Base-by-base conservation (phyloP, 2,329 filamentous ascomycete species). In the Cladophialophora bantiana region DNA sequence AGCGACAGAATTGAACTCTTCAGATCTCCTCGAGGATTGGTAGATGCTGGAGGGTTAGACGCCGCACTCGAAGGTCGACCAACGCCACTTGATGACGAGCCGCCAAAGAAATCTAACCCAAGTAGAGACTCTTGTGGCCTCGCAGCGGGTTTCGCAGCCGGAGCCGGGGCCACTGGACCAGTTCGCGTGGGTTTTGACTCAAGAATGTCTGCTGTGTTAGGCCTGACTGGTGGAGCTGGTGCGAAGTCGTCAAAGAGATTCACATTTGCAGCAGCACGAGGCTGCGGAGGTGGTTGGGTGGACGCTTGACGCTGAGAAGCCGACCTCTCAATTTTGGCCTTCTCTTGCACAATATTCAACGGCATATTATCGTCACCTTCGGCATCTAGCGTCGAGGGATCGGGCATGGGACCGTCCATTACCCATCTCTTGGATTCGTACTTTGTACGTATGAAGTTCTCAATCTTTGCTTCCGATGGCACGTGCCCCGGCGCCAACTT, bases 381-480 rank as follows among this genome's bases (percentile, higher is more conserved):
- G 13, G 83, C 88, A 77, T 96, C 93, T 59, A 99, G 81, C 1
- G 91, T 92, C 2, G 92, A 86, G n/a, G 96, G 95, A 77, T 98
- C 93, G 4, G 96, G 96, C 77, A 96, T 94, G 4, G 89, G 89
- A 1, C 95, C 95, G 68, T 99, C 95, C 94, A 98, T 98, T n/a
- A 93, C 91, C 95, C 95, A 99, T 82, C 96, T 87, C 86, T 97
- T 98, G 62, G 95, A 91, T 79, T 99, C 95, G 80, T 99, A 99
- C 81, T 99, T 99, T 64, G 96, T 99, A 72, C 95, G 89, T 75
- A 99, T 98, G 77, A 99, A 99, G 84, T 98, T 99, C 85, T 99
- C 95, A 74, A 99, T 98, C 85, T 99, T 99, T 83, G 91, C 87
- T 83, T 99, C 96, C 26, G 94, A 97, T 1, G 95, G 95, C 55